A percentile compares a stretch with the other conserved stretches of the same genome.
These are phyloP conservation scores for Strobilomyces dryophilus DNA, from an alignment of 768 basidiomycete genomes.

Conservation along the genomic window DNA sequence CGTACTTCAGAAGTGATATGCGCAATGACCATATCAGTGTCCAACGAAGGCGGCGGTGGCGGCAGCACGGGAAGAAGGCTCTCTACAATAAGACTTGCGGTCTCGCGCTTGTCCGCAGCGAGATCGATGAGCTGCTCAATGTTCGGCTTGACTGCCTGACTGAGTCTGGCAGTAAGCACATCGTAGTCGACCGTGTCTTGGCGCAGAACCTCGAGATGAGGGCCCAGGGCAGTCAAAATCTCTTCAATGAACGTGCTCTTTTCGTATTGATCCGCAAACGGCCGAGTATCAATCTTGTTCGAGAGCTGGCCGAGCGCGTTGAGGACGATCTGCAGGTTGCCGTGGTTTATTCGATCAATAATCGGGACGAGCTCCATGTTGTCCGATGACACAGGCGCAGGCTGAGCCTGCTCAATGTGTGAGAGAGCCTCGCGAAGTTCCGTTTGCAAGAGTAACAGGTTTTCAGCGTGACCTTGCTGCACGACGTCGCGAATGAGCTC, in stretches of 20 bases:
- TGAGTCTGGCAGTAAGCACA: slow-evolving; percentile 64
- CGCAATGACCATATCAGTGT: slow-evolving; percentile 52
- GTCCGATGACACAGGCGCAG: slow-evolving; percentile 9
- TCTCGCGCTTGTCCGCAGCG: slow-evolving; percentile 85
- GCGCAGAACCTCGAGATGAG: slow-evolving; percentile 57
- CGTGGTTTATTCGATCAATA: slow-evolving; percentile 56
- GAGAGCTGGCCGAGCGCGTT: slow-evolving; percentile 52
- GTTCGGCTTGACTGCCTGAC: slow-evolving; percentile 85
- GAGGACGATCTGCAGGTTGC: slow-evolving; percentile 56
- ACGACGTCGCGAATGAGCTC: slow-evolving; percentile 68
- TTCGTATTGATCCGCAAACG: slow-evolving; percentile 39
- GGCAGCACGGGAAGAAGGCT: slow-evolving; percentile 65
- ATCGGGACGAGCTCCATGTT: slow-evolving; percentile 36
- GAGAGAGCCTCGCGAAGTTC: slow-evolving; percentile 54
- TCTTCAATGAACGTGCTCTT: slow-evolving; percentile 60
- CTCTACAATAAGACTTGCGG: slow-evolving; percentile 76
- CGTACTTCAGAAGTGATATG: slow-evolving; percentile 68
- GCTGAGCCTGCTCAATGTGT: slow-evolving; percentile 33
- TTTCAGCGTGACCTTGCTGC: slow-evolving; percentile 61
- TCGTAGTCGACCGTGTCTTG: slow-evolving; percentile 76
- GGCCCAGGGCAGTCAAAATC: slow-evolving; percentile 52
- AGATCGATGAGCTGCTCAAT: slow-evolving; percentile 87
- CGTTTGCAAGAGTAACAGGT: slow-evolving; percentile 51
- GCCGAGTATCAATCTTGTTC: slow-evolving; percentile 31
- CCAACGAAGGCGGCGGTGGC: slow-evolving; percentile 33